Evolutionary conservation across 2,329 filamentous ascomycete genomes (phyloP), one percentile per base, ranked within the genome.

Genomic region (Colletotrichum liaoningense): DNA sequence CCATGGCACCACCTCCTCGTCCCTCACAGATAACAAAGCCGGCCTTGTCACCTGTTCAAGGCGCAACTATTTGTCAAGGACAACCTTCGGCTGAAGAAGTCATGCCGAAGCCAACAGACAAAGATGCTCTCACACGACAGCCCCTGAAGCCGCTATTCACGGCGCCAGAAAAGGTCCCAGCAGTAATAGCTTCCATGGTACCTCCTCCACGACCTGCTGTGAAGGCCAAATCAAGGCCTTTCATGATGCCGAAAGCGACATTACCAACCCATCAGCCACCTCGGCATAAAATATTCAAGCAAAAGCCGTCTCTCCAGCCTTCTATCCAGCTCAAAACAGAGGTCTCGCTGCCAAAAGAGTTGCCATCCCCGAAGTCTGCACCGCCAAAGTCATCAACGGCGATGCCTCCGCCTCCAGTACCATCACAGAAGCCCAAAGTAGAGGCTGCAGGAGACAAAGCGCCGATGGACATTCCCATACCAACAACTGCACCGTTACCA

Each of bases 161-260:
- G 4, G 28, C 11, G 24, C 7, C 58, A 3, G 56, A n/a, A 30
- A 19, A 22, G 3, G 24, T 19, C 7, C n/a, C 26, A 55, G 57
- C 38, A 19, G 9, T 26, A 22, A n/a, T 52, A 24, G 22, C 24
- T 9, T 7, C 33, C 14, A 35, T 71, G 57, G 67, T 35, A 9
- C 66, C 59, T 54, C 58, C 65, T 3, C 35, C 28, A 5, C 63
- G 69, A 22, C 67, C 55, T n/a, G 26, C 22, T 22, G 3, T 14
- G n/a, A 73, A 71, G 62, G 19, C 56, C 16, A 73, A 65, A 54
- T 52, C 71, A 7, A 73, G 62, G 35, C 71, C 60, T 4, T 73
- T 73, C 62, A 73, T 73, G 71, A 71, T 73, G 71, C 71, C 71
- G 6, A 55, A 42, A 35, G 62, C 42, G 24, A 22, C 28, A 24